Evolutionary conservation across 164 flowering plant genomes (phyloP).

Genomic region (Annona cherimola): DNA sequence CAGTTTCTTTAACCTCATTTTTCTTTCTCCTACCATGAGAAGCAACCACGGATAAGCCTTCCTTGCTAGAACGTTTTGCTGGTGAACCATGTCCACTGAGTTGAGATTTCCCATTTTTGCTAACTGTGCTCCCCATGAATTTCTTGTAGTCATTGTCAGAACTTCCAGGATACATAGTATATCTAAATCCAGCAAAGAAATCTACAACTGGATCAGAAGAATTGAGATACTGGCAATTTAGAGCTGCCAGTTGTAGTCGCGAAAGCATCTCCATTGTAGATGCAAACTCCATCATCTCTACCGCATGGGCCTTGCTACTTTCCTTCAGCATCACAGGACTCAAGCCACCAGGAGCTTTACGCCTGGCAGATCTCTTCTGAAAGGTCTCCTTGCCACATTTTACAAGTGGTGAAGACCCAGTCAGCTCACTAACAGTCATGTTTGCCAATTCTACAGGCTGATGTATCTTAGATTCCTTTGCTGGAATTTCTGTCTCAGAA

Average conservation of each 20-base stretch:
- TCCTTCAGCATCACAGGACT: constrained; percentile 12
- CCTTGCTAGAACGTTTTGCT: constrained; percentile 8
- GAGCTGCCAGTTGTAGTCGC: constrained; percentile 41
- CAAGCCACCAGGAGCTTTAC: constrained; percentile 4
- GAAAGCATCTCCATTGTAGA: constrained; percentile 42
- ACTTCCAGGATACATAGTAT: constrained; percentile 35
- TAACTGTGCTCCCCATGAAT: constrained; percentile 10
- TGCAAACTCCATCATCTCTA: constrained; percentile 21
- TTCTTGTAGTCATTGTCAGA: constrained; percentile 17
- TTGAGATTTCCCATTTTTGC: constrained; percentile 12
- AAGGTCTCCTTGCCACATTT: constrained; percentile 30
- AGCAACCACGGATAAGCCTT: constrained; percentile 12
- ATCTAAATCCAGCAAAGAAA: constrained; percentile 52
- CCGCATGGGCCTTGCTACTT: neutral
- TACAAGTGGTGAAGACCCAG: constrained; percentile 18
- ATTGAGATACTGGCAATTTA: constrained; percentile 34
- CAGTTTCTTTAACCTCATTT: constrained; percentile 14
- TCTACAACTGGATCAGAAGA: constrained; percentile 20
- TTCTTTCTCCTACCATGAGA: constrained; percentile 17
- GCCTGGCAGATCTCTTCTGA: constrained; percentile 10
- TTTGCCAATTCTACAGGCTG: constrained; percentile 14
- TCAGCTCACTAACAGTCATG: constrained; percentile 12
- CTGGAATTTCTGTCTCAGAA: neutral
- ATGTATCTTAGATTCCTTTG: constrained; percentile 11
- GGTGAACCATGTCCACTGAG: constrained; percentile 8